Base-by-base conservation (phyloP, 2,329 filamentous ascomycete species). In the Paracorniculantispora psalliotae region DNA sequence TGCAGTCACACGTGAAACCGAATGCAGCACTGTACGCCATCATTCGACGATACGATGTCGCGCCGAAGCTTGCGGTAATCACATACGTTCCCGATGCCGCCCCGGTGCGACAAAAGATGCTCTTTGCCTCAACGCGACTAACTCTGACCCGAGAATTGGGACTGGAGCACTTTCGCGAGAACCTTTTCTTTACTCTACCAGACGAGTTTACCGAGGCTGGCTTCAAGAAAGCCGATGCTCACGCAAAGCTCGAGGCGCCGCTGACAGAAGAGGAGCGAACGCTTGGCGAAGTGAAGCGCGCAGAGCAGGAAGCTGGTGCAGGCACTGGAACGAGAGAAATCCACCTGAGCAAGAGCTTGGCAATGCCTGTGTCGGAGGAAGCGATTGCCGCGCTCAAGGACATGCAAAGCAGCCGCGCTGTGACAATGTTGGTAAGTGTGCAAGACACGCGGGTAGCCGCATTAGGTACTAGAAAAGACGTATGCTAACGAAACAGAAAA, bases 21-120 rank as follows among this genome's bases (percentile, higher is more conserved):
- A 85, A 86, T 64, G 81, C 81, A 59, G 86, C 91, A 0, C 80
- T 88, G 48, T 94, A 92, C 75, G 80, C 90, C 65, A 82, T 94
- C 67, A 83, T 94, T 44, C 87, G 89, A 51, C 85, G 87, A 58
- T 80, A 87, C 71, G 79, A 84, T 54, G 70, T 73, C 39, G 72
- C 77, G 3, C 82, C 81, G n/a, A 73, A 72, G 63, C 85, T 92
- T 63, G 75, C 89, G 26, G 88, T 87, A 48, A 77, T 92, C 37
- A 91, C 89, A 37, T 94, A 92, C 71, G 85, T 94, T 6, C 91
- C 90, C 26, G 89, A 93, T 72, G 70, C 83, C 1, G 90, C 90
- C 41, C 88, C 87, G 28, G 90, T 94, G 59, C 86, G 90, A 41
- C 88, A 91, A 71, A 94, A 94, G 79, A 94, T 91, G 87, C 82